Percentiles rank a stretch among this genome's conserved stretches.
phyloP scores from a whole-genome alignment of 768 basidiomycete species.

The Mycena maculata region DNA sequence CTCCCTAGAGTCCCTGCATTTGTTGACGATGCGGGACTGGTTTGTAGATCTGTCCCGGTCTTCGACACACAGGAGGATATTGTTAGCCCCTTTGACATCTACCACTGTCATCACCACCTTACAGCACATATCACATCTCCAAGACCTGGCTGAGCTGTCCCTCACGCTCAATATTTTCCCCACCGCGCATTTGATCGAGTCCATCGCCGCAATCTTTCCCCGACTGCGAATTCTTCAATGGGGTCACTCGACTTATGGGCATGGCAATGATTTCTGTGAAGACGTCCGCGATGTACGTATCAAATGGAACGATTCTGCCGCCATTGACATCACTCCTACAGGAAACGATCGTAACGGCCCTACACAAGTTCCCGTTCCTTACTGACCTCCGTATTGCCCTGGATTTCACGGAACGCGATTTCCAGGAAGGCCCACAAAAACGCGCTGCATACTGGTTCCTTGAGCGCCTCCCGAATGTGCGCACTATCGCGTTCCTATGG shows the following conservation, averaged over 20 bases:
- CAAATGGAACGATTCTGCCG: no score
- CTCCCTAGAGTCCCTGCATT: not conserved
- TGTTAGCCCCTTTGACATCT: not conserved
- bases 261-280: no score
- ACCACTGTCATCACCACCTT: not conserved
- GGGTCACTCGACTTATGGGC: no score
- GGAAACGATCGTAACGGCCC: not conserved
- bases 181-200: not conserved
- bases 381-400: not conserved
- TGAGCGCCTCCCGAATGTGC: not conserved
- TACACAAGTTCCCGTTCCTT: not conserved
- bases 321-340: not conserved
- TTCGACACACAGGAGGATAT: no score
- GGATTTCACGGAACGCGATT: not conserved
- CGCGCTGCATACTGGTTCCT: conserved; percentile 9
- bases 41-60: no score
- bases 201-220: not conserved
- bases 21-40: not conserved
- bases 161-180: conserved; percentile 1
- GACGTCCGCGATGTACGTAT: no score
- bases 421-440: not conserved
- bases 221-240: not conserved
- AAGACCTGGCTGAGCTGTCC: not conserved
- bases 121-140: not conserved
- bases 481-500: conserved; percentile 1